A percentile compares a stretch with the other conserved stretches of the same genome.
phyloP scores from a whole-genome alignment of 192 early-diverging fungal genomes.

The Linnemannia hyalina region DNA sequence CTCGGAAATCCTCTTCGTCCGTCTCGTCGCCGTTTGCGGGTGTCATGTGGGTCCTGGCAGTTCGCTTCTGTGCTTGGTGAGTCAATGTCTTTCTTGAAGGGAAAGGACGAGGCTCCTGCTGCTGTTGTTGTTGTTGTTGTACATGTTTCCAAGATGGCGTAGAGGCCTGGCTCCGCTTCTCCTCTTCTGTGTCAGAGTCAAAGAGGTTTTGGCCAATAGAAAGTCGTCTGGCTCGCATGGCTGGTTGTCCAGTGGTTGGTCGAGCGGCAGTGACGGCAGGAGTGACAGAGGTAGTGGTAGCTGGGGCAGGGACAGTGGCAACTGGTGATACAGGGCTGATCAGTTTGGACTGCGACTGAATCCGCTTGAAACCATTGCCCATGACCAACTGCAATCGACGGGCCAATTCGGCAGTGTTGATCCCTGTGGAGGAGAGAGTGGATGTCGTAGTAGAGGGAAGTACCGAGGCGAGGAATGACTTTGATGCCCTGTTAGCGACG shows the following conservation, averaged over 20 bases:
- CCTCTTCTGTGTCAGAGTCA: conserved; percentile 47
- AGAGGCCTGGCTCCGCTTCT: not conserved
- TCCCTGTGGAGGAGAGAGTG: conserved; percentile 1
- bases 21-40: conserved; percentile 37
- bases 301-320: not conserved
- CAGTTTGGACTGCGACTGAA: conserved; percentile 31
- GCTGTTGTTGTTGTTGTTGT: not conserved
- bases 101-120: not conserved
- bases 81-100: conserved; percentile 10
- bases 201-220: conserved; percentile 43
- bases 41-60: conserved; percentile 12
- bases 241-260: conserved; percentile 24
- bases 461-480: not conserved
- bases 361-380: conserved; percentile 19
- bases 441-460: not conserved
- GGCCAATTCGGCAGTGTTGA: conserved; percentile 14
- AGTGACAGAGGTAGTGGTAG: not conserved
- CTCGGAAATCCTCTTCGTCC: conserved; percentile 44
- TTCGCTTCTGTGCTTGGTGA: conserved; percentile 43
- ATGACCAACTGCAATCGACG: conserved; percentile 36
- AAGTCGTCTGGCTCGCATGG: conserved; percentile 46
- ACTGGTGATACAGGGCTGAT: not conserved
- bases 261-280: not conserved
- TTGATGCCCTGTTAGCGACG: conserved; percentile 14
- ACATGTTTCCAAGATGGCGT: not conserved